These are phyloP conservation scores for Picea sitchensis DNA, from an alignment of 75 land plant genomes.

Conservation along the genomic window DNA sequence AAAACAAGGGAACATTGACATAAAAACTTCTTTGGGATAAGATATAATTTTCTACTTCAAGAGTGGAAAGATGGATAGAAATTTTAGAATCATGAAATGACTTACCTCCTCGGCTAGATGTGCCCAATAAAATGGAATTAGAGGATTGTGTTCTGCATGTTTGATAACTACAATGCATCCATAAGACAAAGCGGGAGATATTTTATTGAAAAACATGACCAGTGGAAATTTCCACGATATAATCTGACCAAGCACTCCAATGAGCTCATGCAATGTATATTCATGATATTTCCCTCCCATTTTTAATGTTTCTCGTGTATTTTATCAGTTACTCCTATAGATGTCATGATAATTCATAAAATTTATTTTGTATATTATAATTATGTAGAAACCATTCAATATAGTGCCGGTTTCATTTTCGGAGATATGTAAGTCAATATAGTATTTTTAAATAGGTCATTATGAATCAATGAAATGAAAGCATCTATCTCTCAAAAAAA, in stretches of 20 bases:
- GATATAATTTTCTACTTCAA: background rate
- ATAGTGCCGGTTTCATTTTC: too few species aligned
- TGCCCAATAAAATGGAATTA: conserved; percentile 66
- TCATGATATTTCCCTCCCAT: conserved; percentile 50
- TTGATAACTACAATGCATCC: conserved; percentile 74
- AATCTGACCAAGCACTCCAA: conserved; percentile 74
- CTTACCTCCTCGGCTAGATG: conserved; percentile 62
- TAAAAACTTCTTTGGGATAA: background rate
- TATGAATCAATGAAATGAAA: too few species aligned
- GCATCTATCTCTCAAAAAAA: too few species aligned
- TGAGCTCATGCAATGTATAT: conserved; percentile 59
- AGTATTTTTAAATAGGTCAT: too few species aligned
- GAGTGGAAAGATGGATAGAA: background rate
- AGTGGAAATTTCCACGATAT: conserved; percentile 87
- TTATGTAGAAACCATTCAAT: background rate
- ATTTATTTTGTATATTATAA: too few species aligned
- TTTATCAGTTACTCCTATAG: conserved; percentile 57
- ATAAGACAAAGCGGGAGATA: conserved; percentile 70
- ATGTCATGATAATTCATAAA: background rate
- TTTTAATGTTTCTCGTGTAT: conserved; percentile 66
- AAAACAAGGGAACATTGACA: background rate
- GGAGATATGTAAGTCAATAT: too few species aligned
- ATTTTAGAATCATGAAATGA: background rate
- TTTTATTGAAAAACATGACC: conserved; percentile 53
- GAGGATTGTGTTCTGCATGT: conserved; percentile 85